A percentile compares a stretch with the other conserved stretches of the same genome.
Conservation (phyloP, 1,284 basidiomycete species). For the Cutaneotrichosporon dermatis region DNA sequence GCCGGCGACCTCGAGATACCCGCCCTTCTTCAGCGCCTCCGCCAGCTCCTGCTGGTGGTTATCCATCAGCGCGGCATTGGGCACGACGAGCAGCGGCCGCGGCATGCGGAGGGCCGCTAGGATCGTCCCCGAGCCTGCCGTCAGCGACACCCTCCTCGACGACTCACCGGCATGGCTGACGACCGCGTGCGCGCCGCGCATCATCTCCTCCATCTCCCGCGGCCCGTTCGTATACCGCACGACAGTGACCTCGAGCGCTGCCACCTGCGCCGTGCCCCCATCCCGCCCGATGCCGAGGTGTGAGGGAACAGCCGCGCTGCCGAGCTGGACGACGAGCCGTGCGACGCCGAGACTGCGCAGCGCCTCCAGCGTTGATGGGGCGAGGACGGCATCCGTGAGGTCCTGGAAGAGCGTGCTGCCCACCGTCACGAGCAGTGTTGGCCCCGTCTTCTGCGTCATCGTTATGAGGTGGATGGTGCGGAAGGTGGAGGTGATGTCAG, state of each 20-base stretch:
- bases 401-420: constrained; percentile 81
- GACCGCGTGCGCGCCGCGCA: constrained; percentile 66
- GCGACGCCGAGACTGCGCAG: constrained; percentile 59
- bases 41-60: constrained; percentile 93
- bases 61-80: constrained; percentile 82
- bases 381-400: constrained; percentile 64
- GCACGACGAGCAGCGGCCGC: constrained; percentile 73
- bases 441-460: not conserved
- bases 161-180: constrained; percentile 85
- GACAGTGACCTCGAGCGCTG: constrained; percentile 53
- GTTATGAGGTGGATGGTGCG: not conserved
- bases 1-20: constrained; percentile 62
- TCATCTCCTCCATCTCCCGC: constrained; percentile 54
- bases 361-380: constrained; percentile 55
- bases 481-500: not conserved
- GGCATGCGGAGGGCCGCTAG: constrained; percentile 71
- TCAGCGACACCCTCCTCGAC: not conserved
- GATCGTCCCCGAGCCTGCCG: constrained; percentile 85
- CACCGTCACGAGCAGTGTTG: constrained; percentile 68
- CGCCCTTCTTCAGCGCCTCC: constrained; percentile 59
- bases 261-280: not conserved
- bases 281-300: constrained; percentile 11
- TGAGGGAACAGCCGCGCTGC: constrained; percentile 51
- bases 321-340: constrained; percentile 68
- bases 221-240: constrained; percentile 71